A percentile compares a stretch with the other conserved stretches of the same genome.
Evolutionary conservation across 2,329 filamentous ascomycete genomes (phyloP).

Genomic region (Biscogniauxia mediterranea): DNA sequence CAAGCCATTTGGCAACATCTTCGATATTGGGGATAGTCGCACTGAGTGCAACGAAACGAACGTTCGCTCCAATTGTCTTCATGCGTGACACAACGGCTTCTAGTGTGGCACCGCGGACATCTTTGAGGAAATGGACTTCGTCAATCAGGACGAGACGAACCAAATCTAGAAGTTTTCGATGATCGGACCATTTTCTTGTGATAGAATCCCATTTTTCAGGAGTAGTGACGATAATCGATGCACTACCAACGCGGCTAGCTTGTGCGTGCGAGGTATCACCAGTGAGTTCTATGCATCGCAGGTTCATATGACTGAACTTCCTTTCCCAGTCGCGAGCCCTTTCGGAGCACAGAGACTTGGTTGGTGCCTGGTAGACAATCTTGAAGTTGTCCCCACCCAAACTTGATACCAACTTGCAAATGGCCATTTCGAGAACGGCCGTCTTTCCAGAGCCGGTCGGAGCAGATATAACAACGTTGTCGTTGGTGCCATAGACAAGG

Average conservation of each 20-base stretch:
- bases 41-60: constrained; percentile 78
- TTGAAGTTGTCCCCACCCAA: constrained; percentile 65
- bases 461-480: constrained; percentile 78
- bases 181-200: constrained; percentile 83
- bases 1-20: constrained; percentile 79
- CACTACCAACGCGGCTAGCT: constrained; percentile 66
- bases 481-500: constrained; percentile 61
- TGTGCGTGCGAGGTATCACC: constrained; percentile 73
- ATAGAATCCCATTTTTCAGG: constrained; percentile 92
- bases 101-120: constrained; percentile 73
- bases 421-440: constrained; percentile 75
- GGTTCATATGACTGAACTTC: constrained; percentile 67
- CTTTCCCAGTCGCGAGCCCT: constrained; percentile 72
- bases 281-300: constrained; percentile 75
- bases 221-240: constrained; percentile 81
- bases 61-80: constrained; percentile 73
- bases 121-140: constrained; percentile 84
- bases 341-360: constrained; percentile 79
- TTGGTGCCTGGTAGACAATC: constrained; percentile 81
- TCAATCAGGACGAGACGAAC: constrained; percentile 82
- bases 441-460: constrained; percentile 88
- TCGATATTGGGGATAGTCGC: constrained; percentile 81
- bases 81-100: constrained; percentile 85
- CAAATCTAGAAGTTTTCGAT: constrained; percentile 69
- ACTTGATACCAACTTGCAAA: constrained; percentile 66